Evolutionary conservation across 176 grass and related monocot genomes (phyloP), one percentile per base, ranked within the genome.

Genomic region (Aegilops umbellulata): DNA sequence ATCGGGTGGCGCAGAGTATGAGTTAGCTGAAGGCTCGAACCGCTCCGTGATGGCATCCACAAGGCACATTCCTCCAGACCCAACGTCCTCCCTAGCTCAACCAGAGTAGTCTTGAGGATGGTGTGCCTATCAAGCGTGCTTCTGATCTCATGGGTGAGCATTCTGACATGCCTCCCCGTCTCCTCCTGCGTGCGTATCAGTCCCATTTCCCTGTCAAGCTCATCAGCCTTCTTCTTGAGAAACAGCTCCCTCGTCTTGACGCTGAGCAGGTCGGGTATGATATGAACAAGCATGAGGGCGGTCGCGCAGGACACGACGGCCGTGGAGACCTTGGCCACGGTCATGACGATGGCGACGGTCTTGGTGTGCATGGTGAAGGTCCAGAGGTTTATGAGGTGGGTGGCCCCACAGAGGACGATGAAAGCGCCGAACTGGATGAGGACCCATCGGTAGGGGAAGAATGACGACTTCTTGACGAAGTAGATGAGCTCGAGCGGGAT

Each of bases 91-190:
- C 89, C 83, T 10, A 94, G 87, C 84, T 94, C 89, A 30, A 94
- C 92, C 10, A 94, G 79, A 4, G 92, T 94, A 4, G 92, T 94
- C 82, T 85, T 94, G 14, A 94, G 66, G 80, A 94, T 94, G 7
- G 92, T 94, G 65, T 94, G 92, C 26, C 92, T 85, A 46, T 94
- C 92, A 22, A 94, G 84, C 51, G 89, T 91, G 42, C 92, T 94
- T 47, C 92, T 79, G 47, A 94, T 94, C 88, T 94, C 92, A 75
- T 94, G 92, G 13, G 92, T 94, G 82, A 94, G 87, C 92, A 94
- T 94, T n/a, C 92, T 82, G 36, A 94, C 89, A 63, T 94, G 92
- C 53, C 92, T 74, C 23, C 92, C 92, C 8, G 89, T 94, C 83
- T 94, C 92, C 67, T 94, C 92, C 47, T 94, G 92, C 1, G 86